Base-by-base conservation (phyloP, 2,329 filamentous ascomycete species). In the Colletotrichum sp. region DNA sequence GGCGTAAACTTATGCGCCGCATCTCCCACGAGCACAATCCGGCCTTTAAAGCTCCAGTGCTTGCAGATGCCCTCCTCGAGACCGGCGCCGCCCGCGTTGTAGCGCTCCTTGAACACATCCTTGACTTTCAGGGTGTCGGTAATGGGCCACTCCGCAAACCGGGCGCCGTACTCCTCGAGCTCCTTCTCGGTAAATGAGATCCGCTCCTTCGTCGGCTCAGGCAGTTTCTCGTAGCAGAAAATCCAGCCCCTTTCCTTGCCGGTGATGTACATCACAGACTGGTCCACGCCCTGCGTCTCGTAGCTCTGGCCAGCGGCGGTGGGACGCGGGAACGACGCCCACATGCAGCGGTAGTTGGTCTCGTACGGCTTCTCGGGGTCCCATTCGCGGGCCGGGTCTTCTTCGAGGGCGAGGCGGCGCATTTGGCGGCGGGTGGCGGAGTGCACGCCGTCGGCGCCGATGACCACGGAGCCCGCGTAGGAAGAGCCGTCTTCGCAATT, bases 371-470 rank as follows among this genome's bases (percentile, higher is more conserved):
- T 24, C 60, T 49, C 55, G 64, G 60, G 24, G 57, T 77, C 76
- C 70, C 76, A 78, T 18, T 64, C 72, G 28, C 65, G 69, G 8
- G 73, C 34, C 8, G 69, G 55, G 55, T 73, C 72, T 2, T 78
- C 78, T 1, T 77, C 62, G 3, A 82, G 18, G 1, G 83, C 82
- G 1, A 85, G 77, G 4, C 60, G 28, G 28, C 85, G 82, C 80
- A 87, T 84, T 39, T 83, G 80, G 10, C 75, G 69, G 7, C 85
- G 81, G 6, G 83, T 82, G 26, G 77, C 81, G 77, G 85, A 87
- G 73, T 86, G 84, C 3, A 85, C 84, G n/a, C 87, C 87, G 72
- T 88, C 87, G 15, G 86, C 85, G 9, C 86, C 87, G 24, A 88
- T 79, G 7, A 86, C 72, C n/a, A 88, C 78, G 74, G 84, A 80